Percentiles rank a stretch among this genome's conserved stretches.
Conservation (phyloP, 75 land plant species). For the Ceratopteris richardii region DNA sequence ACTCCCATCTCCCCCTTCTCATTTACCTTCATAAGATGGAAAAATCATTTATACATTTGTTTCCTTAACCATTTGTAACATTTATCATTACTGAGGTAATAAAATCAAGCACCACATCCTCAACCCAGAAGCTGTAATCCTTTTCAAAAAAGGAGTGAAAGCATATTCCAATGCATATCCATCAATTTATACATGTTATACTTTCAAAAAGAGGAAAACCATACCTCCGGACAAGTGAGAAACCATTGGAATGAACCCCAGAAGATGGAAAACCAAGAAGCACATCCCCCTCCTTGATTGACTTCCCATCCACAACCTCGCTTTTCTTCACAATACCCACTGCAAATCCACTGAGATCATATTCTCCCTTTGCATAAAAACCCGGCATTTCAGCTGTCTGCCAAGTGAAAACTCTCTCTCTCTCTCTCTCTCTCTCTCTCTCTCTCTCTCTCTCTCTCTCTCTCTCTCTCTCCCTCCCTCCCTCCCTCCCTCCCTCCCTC, state of each 20-base stretch:
- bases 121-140: too few species aligned
- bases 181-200: too few species aligned
- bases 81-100: too few species aligned
- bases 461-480: neutral
- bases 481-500: neutral
- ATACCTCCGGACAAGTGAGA: constrained; percentile 89
- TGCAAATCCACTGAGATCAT: constrained; percentile 99
- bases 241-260: constrained; percentile 98
- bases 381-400: constrained; percentile 99
- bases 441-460: constrained; percentile 1
- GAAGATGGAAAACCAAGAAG: constrained; percentile 93
- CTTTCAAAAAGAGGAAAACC: too few species aligned
- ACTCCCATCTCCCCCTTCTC: too few species aligned
- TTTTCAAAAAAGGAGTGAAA: too few species aligned
- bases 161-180: too few species aligned
- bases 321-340: constrained; percentile 96
- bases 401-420: too few species aligned
- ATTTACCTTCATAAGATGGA: too few species aligned
- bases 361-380: constrained; percentile 86
- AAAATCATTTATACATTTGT: too few species aligned
- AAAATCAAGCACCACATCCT: too few species aligned
- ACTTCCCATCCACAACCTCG: constrained; percentile 81
- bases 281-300: constrained; percentile 67
- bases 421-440: neutral
- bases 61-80: too few species aligned